These are phyloP conservation scores for Quercus aquifolioides DNA, from an alignment of 306 rosid species.

Conservation along the genomic window DNA sequence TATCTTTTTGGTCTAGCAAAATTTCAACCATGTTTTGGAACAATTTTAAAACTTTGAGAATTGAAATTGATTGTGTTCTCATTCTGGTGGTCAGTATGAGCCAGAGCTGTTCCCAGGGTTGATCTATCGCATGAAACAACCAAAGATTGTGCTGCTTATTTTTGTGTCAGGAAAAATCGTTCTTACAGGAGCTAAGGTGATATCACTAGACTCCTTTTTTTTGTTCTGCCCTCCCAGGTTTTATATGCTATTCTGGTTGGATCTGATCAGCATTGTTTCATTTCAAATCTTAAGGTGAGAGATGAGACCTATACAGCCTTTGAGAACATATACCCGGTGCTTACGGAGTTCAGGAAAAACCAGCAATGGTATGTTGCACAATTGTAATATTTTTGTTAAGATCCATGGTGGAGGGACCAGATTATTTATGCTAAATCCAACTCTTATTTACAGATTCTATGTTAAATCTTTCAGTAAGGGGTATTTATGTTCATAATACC, in stretches of 20 bases:
- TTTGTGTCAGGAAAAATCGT: constrained; percentile 96
- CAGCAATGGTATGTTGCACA: constrained; percentile 65
- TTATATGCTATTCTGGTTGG: not conserved
- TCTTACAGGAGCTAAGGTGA: constrained; percentile 95
- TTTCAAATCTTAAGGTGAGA: constrained; percentile 57
- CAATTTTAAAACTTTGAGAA: not conserved
- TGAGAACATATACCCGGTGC: constrained; percentile 93
- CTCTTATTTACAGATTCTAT: not conserved
- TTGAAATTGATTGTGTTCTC: not conserved
- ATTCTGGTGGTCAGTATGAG: constrained; percentile 61
- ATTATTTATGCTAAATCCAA: too few species aligned
- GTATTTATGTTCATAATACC: not conserved
- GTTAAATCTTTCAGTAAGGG: not conserved
- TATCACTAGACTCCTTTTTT: not conserved
- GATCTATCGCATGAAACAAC: constrained; percentile 95
- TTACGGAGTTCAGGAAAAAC: constrained; percentile 87
- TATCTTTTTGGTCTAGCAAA: not conserved
- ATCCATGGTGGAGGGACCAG: not conserved
- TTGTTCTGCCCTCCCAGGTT: not conserved
- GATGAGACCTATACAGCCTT: constrained; percentile 90
- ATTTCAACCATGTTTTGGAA: not conserved
- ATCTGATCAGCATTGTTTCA: not conserved
- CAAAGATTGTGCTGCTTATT: constrained; percentile 90
- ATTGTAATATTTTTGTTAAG: not conserved
- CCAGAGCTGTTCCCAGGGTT: constrained; percentile 97